phyloP scores from a whole-genome alignment of 805 yeast species.

The Saturnispora serradocipensis region DNA sequence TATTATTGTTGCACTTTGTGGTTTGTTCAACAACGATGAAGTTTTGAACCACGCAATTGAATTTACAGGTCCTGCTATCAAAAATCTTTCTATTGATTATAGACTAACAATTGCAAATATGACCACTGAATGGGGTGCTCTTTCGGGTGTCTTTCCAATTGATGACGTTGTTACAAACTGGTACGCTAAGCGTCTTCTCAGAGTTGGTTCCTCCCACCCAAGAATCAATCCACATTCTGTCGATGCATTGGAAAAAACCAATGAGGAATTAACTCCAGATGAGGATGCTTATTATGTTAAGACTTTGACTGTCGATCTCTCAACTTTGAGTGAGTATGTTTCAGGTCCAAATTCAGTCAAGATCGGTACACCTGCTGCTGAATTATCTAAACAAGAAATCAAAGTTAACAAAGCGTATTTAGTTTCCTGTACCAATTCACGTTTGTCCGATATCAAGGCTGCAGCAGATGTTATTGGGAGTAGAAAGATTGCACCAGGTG shows the following conservation, averaged over 20 bases:
- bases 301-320: constrained; percentile 70
- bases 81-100: constrained; percentile 64
- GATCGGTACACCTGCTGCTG: constrained; percentile 69
- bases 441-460: constrained; percentile 85
- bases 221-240: constrained; percentile 63
- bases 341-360: constrained; percentile 98
- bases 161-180: constrained; percentile 70
- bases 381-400: constrained; percentile 62
- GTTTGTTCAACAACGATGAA: constrained; percentile 84
- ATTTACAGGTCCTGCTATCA: constrained; percentile 76
- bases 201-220: constrained; percentile 52
- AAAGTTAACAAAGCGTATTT: constrained; percentile 88
- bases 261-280: constrained; percentile 47
- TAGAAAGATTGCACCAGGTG: constrained; percentile 76
- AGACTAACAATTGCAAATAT: constrained; percentile 90
- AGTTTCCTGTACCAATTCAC: constrained; percentile 96
- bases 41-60: constrained; percentile 91
- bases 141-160: constrained; percentile 95
- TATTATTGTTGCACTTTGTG: constrained; percentile 93
- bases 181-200: constrained; percentile 54
- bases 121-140: constrained; percentile 99
- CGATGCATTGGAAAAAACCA: constrained; percentile 30
- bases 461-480: constrained; percentile 87
- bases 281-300: constrained; percentile 81
- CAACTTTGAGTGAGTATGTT: constrained; percentile 75